Base-by-base conservation (phyloP, 495 filamentous ascomycete species). In the Aspergillus affinis region DNA sequence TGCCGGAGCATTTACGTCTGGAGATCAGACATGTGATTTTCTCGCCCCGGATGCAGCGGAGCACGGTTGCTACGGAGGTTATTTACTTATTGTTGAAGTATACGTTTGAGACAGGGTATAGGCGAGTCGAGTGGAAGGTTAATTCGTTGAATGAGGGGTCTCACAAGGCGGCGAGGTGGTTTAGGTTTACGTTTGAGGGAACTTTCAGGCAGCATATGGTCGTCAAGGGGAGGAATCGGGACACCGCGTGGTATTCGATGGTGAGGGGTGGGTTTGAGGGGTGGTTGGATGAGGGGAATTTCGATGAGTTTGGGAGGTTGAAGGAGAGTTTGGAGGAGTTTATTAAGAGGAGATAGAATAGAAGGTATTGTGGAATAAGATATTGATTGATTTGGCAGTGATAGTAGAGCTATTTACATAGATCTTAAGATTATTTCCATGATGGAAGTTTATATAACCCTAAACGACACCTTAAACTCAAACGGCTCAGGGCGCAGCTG, bases 91-190 rank as follows among this genome's bases (percentile, higher is more conserved):
- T 84, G 48, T 65, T 74, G 3, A 67, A 69, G 19, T 66, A 80
- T 32, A 69, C 71, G 0, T 81, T 87, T 58, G 75, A 81, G 19
- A 72, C 76, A 8, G 76, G 78, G 0, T 85, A 80, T 59, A 64
- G 76, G 30, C 75, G 84, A 19, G 75, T 82, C 20, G 83, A 86
- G 66, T 87, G 84, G 84, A 86, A 86, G 61, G 82, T 79, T 60
- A 71, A 86, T 65, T 46, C 69, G 27, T 67, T 80, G 6, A 86
- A 87, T 64, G 74, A 64, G 32, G 62, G 74, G 0, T 82, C 78
- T 19, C 69, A 65, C 32, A 73, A 69, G 6, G 82, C 83, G 3
- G 84, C 84, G 8, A 13, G 62, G 55, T 75, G 84, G 13, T 69
- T 82, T 17, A 84, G 84, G 1, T 85, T 84, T 62, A 67, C 52